Percentiles rank a stretch among this genome's conserved stretches.
These are phyloP conservation scores for Saccharomyces kudriavzevii DNA, from an alignment of 805 yeast genomes.

Conservation along the genomic window DNA sequence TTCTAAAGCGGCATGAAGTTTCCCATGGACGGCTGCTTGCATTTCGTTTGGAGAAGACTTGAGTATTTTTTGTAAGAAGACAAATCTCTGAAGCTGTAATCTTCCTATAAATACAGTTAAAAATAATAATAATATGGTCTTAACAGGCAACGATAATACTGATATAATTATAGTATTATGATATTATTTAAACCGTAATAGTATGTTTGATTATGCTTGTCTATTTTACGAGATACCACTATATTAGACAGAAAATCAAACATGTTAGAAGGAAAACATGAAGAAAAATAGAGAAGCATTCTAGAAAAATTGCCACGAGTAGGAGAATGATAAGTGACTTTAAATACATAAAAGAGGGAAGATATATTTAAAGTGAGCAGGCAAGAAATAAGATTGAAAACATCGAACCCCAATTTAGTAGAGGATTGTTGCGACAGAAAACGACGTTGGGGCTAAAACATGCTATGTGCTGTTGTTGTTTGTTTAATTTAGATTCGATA, in stretches of 20 bases:
- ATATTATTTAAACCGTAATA: neutral
- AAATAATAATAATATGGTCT: neutral
- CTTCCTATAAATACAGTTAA: neutral
- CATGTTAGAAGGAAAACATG: neutral
- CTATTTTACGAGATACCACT: neutral
- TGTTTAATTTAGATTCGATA: neutral
- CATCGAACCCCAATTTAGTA: neutral
- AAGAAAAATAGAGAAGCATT: neutral
- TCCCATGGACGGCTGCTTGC: neutral
- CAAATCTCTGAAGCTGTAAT: too few species aligned
- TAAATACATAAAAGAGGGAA: neutral
- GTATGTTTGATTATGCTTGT: neutral
- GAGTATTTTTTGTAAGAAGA: too few species aligned
- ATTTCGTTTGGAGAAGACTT: neutral
- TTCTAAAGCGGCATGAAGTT: neutral
- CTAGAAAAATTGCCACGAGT: neutral
- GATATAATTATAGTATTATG: neutral
- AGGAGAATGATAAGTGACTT: neutral
- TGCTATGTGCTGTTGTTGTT: neutral
- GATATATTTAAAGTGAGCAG: neutral
- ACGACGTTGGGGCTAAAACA: neutral
- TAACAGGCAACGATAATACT: neutral
- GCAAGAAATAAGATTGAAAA: neutral
- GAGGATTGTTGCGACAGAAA: neutral
- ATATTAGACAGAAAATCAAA: neutral